Percentiles rank a stretch among this genome's conserved stretches.
These are phyloP conservation scores for Leccinum incarnatum DNA, from an alignment of 768 basidiomycete species.

Conservation along the genomic window DNA sequence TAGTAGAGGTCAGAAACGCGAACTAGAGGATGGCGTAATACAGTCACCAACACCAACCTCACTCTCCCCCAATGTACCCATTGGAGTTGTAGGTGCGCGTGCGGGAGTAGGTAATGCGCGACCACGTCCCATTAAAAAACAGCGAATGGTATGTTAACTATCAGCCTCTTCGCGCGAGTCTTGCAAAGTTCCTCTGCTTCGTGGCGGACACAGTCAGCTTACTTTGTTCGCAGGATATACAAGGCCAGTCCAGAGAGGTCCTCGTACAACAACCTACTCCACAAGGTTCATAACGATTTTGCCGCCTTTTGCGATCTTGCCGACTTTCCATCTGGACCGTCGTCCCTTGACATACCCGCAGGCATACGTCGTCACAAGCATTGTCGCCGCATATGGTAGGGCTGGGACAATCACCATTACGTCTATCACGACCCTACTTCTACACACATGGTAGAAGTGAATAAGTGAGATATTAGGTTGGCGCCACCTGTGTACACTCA, in stretches of 20 bases:
- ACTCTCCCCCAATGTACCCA: slow-evolving; percentile 23
- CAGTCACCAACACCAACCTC: slow-evolving; percentile 22
- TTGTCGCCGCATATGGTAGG: slow-evolving; percentile 4
- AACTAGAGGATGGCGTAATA: slow-evolving; percentile 25
- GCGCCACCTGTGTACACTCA: slow-evolving; percentile 19
- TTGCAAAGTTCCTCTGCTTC: neutral
- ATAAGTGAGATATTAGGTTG: slow-evolving; percentile 14
- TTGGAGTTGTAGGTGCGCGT: slow-evolving; percentile 47
- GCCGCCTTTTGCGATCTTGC: slow-evolving; percentile 1
- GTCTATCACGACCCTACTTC: slow-evolving; percentile 7
- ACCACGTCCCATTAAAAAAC: slow-evolving; percentile 74
- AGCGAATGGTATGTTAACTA: slow-evolving; percentile 56
- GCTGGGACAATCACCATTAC: slow-evolving; percentile 3
- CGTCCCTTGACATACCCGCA: slow-evolving; percentile 9
- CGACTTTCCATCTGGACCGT: slow-evolving; percentile 8
- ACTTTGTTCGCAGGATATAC: slow-evolving; percentile 47
- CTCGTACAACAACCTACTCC: slow-evolving; percentile 73
- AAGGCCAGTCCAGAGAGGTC: slow-evolving; percentile 61
- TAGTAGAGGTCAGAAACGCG: slow-evolving; percentile 35
- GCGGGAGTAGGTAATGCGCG: slow-evolving; percentile 56
- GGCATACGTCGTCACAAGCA: slow-evolving; percentile 4
- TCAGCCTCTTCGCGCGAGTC: neutral
- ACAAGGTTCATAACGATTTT: slow-evolving; percentile 49
- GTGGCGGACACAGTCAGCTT: slow-evolving; percentile 5
- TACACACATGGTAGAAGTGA: slow-evolving; percentile 10